These are phyloP conservation scores for Russula earlei DNA, from an alignment of 768 basidiomycete genomes.

Conservation along the genomic window DNA sequence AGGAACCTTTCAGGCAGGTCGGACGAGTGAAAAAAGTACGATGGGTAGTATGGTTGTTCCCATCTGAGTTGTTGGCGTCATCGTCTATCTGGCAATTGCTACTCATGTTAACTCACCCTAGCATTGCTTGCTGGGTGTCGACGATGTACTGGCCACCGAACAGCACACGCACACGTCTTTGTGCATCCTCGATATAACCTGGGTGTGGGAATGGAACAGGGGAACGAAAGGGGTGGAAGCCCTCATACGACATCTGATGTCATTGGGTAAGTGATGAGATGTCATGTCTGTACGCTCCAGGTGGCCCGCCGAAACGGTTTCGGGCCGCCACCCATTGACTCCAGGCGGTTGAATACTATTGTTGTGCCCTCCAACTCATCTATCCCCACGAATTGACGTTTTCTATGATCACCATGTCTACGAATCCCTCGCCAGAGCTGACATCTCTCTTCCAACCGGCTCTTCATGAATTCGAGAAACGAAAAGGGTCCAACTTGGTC, in stretches of 20 bases:
- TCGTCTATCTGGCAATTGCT: not conserved
- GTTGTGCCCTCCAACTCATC: too few relatives aligned
- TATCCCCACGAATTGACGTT: too few relatives aligned
- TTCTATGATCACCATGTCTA: too few relatives aligned
- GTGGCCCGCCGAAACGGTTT: too few relatives aligned
- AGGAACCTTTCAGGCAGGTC: slow-evolving; percentile 40
- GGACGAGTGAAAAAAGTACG: slow-evolving; percentile 41
- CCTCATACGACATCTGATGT: too few relatives aligned
- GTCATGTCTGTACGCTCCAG: too few relatives aligned
- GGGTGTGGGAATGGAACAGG: slow-evolving; percentile 10
- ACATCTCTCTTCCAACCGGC: not conserved
- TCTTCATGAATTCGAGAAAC: not conserved
- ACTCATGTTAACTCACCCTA: slow-evolving; percentile 38
- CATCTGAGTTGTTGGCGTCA: slow-evolving; percentile 32
- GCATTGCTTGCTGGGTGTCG: slow-evolving; percentile 46
- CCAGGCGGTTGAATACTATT: too few relatives aligned
- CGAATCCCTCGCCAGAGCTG: not conserved
- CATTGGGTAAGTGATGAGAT: too few relatives aligned
- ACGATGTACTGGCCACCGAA: slow-evolving; percentile 39
- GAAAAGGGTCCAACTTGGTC: not conserved
- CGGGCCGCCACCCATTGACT: too few relatives aligned
- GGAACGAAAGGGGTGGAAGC: not conserved
- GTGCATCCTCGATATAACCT: slow-evolving; percentile 35
- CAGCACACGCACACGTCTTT: slow-evolving; percentile 45
- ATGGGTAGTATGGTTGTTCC: slow-evolving; percentile 45